Conservation (phyloP, 2,329 filamentous ascomycete genomes). For the Xylaria sp. region DNA sequence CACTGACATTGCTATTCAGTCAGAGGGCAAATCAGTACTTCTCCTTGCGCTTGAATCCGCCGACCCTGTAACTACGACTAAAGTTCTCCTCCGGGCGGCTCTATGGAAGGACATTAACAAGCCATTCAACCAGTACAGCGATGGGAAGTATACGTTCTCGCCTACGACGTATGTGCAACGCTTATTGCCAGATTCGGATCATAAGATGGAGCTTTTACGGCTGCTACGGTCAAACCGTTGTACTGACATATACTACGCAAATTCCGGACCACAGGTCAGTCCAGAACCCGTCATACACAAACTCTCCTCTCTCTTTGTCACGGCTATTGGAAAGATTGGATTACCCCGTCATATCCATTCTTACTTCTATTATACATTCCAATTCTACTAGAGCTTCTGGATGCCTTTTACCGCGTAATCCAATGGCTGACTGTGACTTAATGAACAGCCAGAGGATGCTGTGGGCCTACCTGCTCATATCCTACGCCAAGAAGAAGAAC, state of each 20-base stretch:
- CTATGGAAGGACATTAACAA: conserved; percentile 71
- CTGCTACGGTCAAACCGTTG: conserved; percentile 60
- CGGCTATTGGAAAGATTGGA: too few species aligned
- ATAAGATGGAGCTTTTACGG: conserved; percentile 50
- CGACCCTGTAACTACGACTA: conserved; percentile 60
- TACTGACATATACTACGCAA: conserved; percentile 60
- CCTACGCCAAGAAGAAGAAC: conserved; percentile 55
- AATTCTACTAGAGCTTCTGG: too few species aligned
- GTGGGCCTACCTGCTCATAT: conserved; percentile 59
- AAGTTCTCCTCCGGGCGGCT: conserved; percentile 64
- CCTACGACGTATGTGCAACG: conserved; percentile 66
- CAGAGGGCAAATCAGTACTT: conserved; percentile 63
- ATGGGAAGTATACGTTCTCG: conserved; percentile 64
- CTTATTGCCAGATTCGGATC: conserved; percentile 49
- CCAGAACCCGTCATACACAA: too few species aligned
- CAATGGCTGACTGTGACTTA: not conserved
- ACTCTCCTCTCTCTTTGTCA: too few species aligned
- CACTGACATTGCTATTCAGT: conserved; percentile 61
- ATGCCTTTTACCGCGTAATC: not conserved
- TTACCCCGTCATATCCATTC: not conserved
- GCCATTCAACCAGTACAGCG: conserved; percentile 59
- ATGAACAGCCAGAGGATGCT: conserved; percentile 54
- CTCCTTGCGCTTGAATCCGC: conserved; percentile 64
- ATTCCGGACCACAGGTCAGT: conserved; percentile 49
- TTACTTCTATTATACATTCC: not conserved